Percentiles rank a stretch among this genome's conserved stretches.
These are phyloP conservation scores for Aspergillus fijiensis DNA, from an alignment of 2,329 filamentous ascomycete species.

Conservation along the genomic window DNA sequence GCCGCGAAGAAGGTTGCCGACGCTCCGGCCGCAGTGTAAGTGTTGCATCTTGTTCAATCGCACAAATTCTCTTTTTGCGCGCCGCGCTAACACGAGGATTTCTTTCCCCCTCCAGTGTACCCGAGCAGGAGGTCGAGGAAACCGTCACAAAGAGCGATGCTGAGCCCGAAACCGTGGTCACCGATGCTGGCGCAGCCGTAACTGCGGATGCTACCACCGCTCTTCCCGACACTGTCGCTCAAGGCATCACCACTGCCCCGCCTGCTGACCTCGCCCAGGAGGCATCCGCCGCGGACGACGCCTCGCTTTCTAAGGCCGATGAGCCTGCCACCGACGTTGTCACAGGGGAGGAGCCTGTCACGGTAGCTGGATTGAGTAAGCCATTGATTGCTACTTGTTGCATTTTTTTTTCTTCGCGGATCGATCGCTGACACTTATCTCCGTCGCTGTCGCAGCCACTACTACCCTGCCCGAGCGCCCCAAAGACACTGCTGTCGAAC, in stretches of 20 bases:
- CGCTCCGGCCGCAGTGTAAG: conserved; percentile 36
- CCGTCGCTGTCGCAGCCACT: conserved; percentile 11
- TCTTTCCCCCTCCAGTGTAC: neutral
- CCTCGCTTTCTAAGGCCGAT: conserved; percentile 8
- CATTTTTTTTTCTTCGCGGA: neutral
- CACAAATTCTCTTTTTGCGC: neutral
- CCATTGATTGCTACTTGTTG: neutral
- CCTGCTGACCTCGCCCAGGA: conserved; percentile 13
- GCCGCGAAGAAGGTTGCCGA: conserved; percentile 28
- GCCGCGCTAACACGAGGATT: neutral
- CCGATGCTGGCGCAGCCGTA: conserved; percentile 14
- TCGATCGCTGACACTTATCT: conserved; percentile 4
- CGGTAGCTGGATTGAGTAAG: conserved; percentile 10
- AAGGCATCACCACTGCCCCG: conserved; percentile 14
- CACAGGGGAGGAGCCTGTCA: conserved; percentile 9
- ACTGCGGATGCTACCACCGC: neutral
- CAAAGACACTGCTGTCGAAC: conserved; percentile 14
- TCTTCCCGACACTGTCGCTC: conserved; percentile 18
- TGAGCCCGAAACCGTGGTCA: conserved; percentile 8
- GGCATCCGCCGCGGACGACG: conserved; percentile 10
- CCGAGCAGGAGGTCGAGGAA: conserved; percentile 13
- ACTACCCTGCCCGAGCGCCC: conserved; percentile 22
- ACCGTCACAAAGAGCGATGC: conserved; percentile 21
- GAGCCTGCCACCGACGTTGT: conserved; percentile 12
- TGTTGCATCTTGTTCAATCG: conserved; percentile 9